Conservation (phyloP, 2,329 filamentous ascomycete genomes). For the Fusarium ramigenum region DNA sequence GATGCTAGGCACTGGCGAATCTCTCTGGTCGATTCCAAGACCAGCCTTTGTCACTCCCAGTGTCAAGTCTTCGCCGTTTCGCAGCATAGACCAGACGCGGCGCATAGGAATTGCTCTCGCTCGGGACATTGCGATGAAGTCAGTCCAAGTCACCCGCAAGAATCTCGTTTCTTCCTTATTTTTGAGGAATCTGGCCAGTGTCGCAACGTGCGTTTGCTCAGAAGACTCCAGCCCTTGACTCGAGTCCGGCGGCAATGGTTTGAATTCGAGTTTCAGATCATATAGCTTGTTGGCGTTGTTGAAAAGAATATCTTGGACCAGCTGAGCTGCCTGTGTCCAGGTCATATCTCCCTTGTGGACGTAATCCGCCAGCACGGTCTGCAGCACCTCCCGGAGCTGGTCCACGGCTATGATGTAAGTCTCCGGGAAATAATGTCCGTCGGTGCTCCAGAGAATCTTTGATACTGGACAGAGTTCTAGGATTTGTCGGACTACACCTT, state of each 20-base stretch:
- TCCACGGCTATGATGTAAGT: constrained; percentile 77
- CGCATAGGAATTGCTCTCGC: constrained; percentile 74
- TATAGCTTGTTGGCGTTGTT: constrained; percentile 82
- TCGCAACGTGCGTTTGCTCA: constrained; percentile 7
- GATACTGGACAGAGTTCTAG: constrained; percentile 78
- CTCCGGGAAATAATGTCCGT: constrained; percentile 82
- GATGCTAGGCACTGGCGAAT: constrained; percentile 63
- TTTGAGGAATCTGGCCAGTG: constrained; percentile 51
- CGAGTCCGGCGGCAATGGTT: constrained; percentile 28
- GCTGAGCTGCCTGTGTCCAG: constrained; percentile 67
- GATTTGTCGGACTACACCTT: constrained; percentile 73
- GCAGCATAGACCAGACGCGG: constrained; percentile 60
- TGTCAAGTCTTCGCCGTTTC: constrained; percentile 54
- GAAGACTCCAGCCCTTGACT: not conserved
- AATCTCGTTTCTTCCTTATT: constrained; percentile 66
- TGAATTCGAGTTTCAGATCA: constrained; percentile 62
- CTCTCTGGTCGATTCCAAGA: constrained; percentile 74
- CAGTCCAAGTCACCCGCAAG: constrained; percentile 79
- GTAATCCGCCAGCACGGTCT: constrained; percentile 73
- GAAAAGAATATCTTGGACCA: constrained; percentile 77
- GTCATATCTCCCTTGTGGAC: constrained; percentile 71
- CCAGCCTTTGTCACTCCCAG: constrained; percentile 72
- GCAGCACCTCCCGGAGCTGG: constrained; percentile 76
- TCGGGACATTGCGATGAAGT: constrained; percentile 76
- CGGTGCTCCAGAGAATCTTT: constrained; percentile 83